Conservation (phyloP, 2,329 filamentous ascomycete species). For the Phaeosphaeriaceae sp. region DNA sequence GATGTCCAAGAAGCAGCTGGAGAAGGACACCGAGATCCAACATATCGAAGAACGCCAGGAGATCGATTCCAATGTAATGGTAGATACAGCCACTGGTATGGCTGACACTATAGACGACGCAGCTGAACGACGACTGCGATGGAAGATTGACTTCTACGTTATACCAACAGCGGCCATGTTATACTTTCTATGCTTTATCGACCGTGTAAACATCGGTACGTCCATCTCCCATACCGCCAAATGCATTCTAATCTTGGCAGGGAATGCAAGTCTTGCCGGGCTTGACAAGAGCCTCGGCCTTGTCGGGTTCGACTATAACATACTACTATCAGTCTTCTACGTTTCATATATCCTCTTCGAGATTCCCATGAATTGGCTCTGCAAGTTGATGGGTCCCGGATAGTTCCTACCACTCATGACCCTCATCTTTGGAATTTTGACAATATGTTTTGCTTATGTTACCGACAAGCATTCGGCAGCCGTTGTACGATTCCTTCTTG, state of each 20-base stretch:
- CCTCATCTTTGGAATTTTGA: slow-evolving; percentile 66
- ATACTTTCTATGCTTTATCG: background rate
- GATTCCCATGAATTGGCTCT: background rate
- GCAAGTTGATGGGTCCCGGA: slow-evolving; percentile 58
- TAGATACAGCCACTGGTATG: background rate
- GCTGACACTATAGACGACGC: background rate
- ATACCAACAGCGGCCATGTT: background rate
- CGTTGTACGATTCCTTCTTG: slow-evolving; percentile 69
- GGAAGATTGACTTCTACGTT: background rate
- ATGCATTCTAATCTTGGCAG: background rate
- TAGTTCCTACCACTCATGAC: slow-evolving; percentile 70
- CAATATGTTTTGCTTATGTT: slow-evolving; percentile 69
- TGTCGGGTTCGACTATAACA: background rate
- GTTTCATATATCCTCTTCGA: background rate
- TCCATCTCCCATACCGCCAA: background rate
- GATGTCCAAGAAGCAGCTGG: background rate
- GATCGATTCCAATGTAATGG: background rate
- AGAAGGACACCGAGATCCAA: background rate
- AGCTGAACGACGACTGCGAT: background rate
- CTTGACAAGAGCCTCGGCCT: background rate
- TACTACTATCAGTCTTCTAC: background rate
- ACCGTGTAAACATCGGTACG: background rate
- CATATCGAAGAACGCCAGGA: background rate
- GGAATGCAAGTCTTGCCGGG: background rate
- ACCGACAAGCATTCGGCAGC: slow-evolving; percentile 56